Conservation (phyloP, 2,329 filamentous ascomycete genomes). For the Aspergillus tanneri region DNA sequence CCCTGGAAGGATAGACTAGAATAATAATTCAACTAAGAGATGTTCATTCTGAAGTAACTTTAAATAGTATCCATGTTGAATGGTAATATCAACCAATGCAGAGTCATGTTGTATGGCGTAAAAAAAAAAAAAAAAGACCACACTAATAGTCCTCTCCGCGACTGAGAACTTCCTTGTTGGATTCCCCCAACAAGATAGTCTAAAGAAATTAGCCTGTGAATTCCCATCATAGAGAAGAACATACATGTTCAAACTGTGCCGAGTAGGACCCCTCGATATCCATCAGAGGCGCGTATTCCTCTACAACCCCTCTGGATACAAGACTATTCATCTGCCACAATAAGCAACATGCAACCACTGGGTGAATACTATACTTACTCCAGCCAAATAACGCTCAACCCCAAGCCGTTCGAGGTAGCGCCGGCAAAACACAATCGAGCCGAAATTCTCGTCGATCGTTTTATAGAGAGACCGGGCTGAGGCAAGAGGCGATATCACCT, state of each 20-base stretch:
- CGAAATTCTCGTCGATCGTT: conserved; percentile 62
- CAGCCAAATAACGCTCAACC: conserved; percentile 57
- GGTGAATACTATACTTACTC: conserved; percentile 41
- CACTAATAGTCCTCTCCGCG: conserved; percentile 54
- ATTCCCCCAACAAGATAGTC: conserved; percentile 50
- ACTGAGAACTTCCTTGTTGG: conserved; percentile 53
- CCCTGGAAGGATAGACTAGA: too few relatives aligned
- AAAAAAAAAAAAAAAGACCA: neutral
- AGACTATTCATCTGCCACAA: conserved; percentile 55
- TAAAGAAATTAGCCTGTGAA: conserved; percentile 23
- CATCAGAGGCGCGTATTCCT: conserved; percentile 56
- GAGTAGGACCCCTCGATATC: conserved; percentile 62
- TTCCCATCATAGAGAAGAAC: neutral
- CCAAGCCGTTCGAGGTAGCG: conserved; percentile 66
- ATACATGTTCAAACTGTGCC: conserved; percentile 63
- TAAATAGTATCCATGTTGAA: conserved; percentile 7
- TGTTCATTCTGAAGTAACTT: too few relatives aligned
- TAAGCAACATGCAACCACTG: conserved; percentile 15
- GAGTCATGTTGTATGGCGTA: conserved; percentile 2
- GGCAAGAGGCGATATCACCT: conserved; percentile 44
- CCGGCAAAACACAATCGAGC: conserved; percentile 60
- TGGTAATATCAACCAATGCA: too few relatives aligned
- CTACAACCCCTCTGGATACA: conserved; percentile 57
- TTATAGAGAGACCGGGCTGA: conserved; percentile 59
- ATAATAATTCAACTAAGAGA: too few relatives aligned